Base-by-base conservation (phyloP, 371 early-diverging fungal genomes). In the Mortierella sp. region DNA sequence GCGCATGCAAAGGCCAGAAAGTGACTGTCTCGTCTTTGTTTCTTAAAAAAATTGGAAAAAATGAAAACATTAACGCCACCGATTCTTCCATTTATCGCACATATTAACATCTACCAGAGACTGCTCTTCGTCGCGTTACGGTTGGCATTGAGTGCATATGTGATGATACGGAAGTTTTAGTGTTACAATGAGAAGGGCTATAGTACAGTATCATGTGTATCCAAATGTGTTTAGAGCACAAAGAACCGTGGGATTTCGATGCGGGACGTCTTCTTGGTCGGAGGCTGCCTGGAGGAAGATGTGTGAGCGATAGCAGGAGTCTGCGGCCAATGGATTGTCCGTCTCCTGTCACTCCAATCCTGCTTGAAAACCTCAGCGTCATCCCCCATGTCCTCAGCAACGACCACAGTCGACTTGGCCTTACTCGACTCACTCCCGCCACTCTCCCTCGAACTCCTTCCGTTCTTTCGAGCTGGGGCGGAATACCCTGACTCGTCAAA, bases 31-130 rank as follows among this genome's bases (percentile, higher is more conserved):
- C 38, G 65, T 41, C 21, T 38, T 38, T 65, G 63, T 63, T 63
- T 63, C 63, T 60, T 35, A 12, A 63, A 63, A 63, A 63, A 63
- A 63, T 35, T 35, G 35, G 32, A 63, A 54, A 51, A 54, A 54
- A 21, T 24, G 4, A 65, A 65, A 65, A 65, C 35, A 60, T 63
- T 16, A 65, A 65, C 65, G 65, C 41, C 65, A 65, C 65, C 21
- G 38, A 21, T 16, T 38, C 35, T 41, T 38, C 38, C 14, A 6
- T 35, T 38, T 7, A 65, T 65, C 65, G 65, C 38, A 38, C 21
- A 65, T 60, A 8, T 41, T 41, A 65, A 65, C 38, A 65, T 21
- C 35, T 7, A 38, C 0, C 2, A 0, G 21, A 38, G 65, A 65
- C 65, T 65, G 65, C 65, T 65, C 32, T 41, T 29, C 14, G 60